Evolutionary conservation across 371 early-diverging fungal species (phyloP).

Genomic region (Saksenaea vasiformis): DNA sequence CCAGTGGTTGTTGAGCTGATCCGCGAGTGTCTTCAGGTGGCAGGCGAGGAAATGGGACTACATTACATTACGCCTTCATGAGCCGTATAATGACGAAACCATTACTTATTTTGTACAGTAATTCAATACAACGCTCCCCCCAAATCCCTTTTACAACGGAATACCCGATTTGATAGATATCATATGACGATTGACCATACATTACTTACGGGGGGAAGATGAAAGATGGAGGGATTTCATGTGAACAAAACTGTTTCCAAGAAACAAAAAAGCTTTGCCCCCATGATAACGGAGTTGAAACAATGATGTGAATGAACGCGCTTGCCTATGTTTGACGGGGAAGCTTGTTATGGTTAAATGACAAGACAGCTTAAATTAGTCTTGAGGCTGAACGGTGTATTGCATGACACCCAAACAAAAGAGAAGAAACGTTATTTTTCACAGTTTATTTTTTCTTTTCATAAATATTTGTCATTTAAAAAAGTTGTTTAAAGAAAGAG

Average conservation of each 20-base stretch:
- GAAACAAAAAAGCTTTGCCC: not conserved
- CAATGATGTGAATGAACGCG: conserved; percentile 1
- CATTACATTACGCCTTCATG: not conserved
- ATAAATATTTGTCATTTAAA: not conserved
- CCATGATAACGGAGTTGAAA: conserved; percentile 4
- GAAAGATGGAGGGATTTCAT: not conserved
- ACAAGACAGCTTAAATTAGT: conserved; percentile 1
- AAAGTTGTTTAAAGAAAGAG: not conserved
- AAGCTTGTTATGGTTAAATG: conserved; percentile 4
- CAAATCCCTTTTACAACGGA: not conserved
- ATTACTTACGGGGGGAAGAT: not conserved
- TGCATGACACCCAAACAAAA: not conserved
- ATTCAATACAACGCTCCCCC: not conserved
- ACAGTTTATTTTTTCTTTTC: too few species aligned
- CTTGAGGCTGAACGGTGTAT: not conserved
- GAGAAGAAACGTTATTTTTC: not conserved
- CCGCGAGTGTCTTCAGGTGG: conserved; percentile 56
- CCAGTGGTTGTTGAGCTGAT: conserved; percentile 58
- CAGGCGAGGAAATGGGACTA: conserved; percentile 56
- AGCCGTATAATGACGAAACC: conserved; percentile 1
- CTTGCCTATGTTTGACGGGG: not conserved
- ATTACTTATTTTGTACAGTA: conserved; percentile 1
- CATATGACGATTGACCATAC: not conserved
- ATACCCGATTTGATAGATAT: not conserved
- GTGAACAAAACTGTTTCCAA: not conserved